phyloP scores from a whole-genome alignment of 257 asterid genomes.

The Buddleja alternifolia region DNA sequence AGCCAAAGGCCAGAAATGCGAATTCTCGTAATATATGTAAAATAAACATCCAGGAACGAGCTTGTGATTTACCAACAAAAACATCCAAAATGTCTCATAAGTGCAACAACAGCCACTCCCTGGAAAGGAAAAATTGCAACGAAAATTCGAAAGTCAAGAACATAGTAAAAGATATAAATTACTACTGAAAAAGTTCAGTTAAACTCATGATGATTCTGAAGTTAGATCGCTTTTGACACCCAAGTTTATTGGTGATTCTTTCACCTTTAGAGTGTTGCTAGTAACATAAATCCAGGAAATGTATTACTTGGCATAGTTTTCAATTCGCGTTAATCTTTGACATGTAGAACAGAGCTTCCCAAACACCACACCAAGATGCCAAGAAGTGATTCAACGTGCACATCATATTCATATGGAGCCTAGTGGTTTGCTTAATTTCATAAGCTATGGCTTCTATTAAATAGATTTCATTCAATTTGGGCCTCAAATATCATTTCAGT shows the following conservation, averaged over 20 bases:
- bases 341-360: background rate
- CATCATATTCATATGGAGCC: conserved; percentile 1
- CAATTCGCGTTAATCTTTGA: background rate
- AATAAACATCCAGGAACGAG: background rate
- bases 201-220: too few relatives aligned
- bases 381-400: conserved; percentile 9
- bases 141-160: background rate
- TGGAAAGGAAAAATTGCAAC: conserved; percentile 30
- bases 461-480: background rate
- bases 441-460: conserved; percentile 4
- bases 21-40: background rate
- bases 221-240: too few relatives aligned
- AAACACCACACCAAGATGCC: background rate
- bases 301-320: background rate
- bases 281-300: background rate
- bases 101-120: conserved; percentile 92
- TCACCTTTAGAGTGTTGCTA: too few relatives aligned
- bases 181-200: too few relatives aligned
- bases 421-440: conserved; percentile 1
- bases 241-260: too few relatives aligned
- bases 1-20: background rate
- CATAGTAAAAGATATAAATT: background rate
- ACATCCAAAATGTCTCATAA: conserved; percentile 93
- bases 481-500: background rate
- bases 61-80: conserved; percentile 69